phyloP scores from a whole-genome alignment of 2,329 filamentous ascomycete genomes.

The Periconia sp. region DNA sequence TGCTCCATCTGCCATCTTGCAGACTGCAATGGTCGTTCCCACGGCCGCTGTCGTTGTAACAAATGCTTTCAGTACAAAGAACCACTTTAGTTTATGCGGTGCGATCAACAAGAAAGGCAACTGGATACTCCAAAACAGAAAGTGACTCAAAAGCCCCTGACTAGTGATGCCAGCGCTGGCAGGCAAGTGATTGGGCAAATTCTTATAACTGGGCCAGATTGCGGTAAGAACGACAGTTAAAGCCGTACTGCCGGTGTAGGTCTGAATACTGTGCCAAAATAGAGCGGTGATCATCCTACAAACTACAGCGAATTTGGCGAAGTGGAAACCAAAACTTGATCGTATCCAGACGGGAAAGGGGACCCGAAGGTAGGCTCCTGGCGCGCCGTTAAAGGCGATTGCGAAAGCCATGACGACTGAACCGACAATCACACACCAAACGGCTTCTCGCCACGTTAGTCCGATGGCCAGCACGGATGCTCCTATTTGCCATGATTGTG shows the following conservation, averaged over 20 bases:
- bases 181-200: conserved; percentile 54
- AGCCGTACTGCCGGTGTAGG: conserved; percentile 13
- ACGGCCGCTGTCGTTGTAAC: too few species aligned
- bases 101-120: conserved; percentile 36
- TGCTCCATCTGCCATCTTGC: neutral
- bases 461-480: too few species aligned
- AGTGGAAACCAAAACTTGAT: conserved; percentile 17
- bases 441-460: too few species aligned
- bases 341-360: conserved; percentile 19
- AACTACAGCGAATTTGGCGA: conserved; percentile 18
- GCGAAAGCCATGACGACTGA: conserved; percentile 41
- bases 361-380: conserved; percentile 18
- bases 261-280: conserved; percentile 22
- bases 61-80: conserved; percentile 12
- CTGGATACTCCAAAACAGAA: conserved; percentile 31
- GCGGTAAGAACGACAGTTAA: conserved; percentile 10
- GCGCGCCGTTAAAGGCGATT: conserved; percentile 23
- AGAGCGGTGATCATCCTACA: conserved; percentile 16
- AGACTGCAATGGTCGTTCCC: conserved; percentile 6
- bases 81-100: conserved; percentile 26
- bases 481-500: neutral
- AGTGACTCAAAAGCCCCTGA: conserved; percentile 34
- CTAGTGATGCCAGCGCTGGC: conserved; percentile 48
- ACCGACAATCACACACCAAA: conserved; percentile 14
- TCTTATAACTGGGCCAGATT: conserved; percentile 22